phyloP scores from a whole-genome alignment of 2,329 filamentous ascomycete genomes.

The Fusarium brevicatenulatum region DNA sequence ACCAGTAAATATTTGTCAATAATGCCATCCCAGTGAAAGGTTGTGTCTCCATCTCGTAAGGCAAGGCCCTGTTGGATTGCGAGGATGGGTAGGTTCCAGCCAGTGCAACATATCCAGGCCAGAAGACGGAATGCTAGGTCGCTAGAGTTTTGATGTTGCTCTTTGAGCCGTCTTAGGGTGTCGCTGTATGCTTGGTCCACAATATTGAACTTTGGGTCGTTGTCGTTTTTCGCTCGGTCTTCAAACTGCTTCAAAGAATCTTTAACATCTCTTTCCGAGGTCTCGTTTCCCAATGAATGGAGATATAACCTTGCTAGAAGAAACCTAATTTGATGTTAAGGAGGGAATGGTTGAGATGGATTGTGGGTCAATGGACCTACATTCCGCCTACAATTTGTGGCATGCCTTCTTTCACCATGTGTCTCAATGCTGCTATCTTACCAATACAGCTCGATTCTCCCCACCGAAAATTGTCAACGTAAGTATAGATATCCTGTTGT shows the following conservation, averaged over 20 bases:
- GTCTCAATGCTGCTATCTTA: rapidly evolving
- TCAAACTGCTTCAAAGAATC: rapidly evolving
- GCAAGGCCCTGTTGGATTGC: too few species aligned
- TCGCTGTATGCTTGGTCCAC: not conserved
- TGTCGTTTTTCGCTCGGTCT: not conserved
- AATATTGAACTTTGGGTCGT: not conserved
- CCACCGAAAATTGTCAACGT: not conserved
- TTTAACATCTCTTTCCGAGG: rapidly evolving
- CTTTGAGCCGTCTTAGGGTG: too few species aligned
- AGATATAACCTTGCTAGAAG: not conserved
- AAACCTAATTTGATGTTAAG: too few species aligned
- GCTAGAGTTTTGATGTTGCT: too few species aligned
- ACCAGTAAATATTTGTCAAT: too few species aligned
- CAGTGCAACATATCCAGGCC: too few species aligned
- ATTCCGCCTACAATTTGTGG: rapidly evolving
- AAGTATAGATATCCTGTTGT: not conserved
- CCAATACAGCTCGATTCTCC: not conserved
- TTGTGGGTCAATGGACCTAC: too few species aligned
- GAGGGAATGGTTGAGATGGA: too few species aligned
- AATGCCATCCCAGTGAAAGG: too few species aligned
- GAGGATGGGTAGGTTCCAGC: too few species aligned
- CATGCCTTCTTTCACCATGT: rapidly evolving
- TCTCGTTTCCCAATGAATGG: not conserved
- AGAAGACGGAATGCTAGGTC: too few species aligned
- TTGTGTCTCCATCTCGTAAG: too few species aligned